phyloP scores from a whole-genome alignment of 306 rosid species.

The Begonia fuchsioides region DNA sequence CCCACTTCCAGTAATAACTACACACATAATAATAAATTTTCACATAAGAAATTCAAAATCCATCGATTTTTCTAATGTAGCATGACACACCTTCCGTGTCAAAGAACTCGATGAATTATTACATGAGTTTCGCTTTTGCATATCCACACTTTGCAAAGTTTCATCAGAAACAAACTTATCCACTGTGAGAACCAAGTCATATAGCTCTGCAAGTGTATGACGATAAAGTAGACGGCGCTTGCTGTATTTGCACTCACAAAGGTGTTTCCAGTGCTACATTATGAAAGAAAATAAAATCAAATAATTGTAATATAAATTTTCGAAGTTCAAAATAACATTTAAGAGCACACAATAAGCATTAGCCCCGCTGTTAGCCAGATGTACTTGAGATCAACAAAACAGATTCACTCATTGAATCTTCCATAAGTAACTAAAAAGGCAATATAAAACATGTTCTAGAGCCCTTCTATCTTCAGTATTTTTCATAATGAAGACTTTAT shows the following conservation, averaged over 20 bases:
- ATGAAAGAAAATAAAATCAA: slow-evolving; percentile 9
- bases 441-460: too few relatives aligned
- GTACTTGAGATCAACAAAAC: background rate
- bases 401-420: too few relatives aligned
- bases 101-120: slow-evolving; percentile 29
- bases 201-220: slow-evolving; percentile 71
- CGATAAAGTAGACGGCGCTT: slow-evolving; percentile 66
- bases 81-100: slow-evolving; percentile 47
- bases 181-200: slow-evolving; percentile 41
- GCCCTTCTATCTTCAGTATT: too few relatives aligned
- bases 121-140: slow-evolving; percentile 35
- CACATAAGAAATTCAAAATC: background rate
- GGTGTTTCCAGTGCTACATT: slow-evolving; percentile 80
- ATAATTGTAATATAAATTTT: background rate
- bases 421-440: too few relatives aligned
- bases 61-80: too few relatives aligned
- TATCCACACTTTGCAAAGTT: slow-evolving; percentile 25
- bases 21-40: too few relatives aligned
- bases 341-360: slow-evolving; percentile 8
- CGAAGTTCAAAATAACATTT: background rate
- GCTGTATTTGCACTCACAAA: slow-evolving; percentile 81
- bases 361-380: slow-evolving; percentile 4
- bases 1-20: too few relatives aligned
- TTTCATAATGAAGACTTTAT: too few relatives aligned
- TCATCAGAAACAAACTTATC: slow-evolving; percentile 46